Conservation (phyloP, 495 filamentous ascomycete species). For the Talaromyces stipitatus region DNA sequence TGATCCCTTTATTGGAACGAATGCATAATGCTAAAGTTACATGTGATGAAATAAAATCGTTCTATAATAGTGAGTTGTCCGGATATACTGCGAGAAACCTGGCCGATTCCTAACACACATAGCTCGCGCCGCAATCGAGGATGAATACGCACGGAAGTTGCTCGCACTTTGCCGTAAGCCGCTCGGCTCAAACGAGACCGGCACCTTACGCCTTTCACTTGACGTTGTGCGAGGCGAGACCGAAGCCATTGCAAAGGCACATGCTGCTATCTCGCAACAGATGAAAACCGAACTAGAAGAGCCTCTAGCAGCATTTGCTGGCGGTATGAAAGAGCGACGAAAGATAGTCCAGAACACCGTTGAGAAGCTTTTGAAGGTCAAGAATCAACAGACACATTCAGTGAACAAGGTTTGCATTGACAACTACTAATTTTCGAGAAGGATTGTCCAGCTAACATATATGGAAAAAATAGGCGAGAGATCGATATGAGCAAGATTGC, state of each 20-base stretch:
- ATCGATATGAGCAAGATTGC: slow-evolving; percentile 94
- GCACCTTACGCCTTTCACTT: slow-evolving; percentile 73
- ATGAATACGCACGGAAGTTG: slow-evolving; percentile 94
- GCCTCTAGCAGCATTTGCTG: slow-evolving; percentile 82
- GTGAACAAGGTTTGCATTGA: slow-evolving; percentile 73
- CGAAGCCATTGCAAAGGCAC: slow-evolving; percentile 90
- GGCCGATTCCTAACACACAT: slow-evolving; percentile 6
- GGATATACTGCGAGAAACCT: no score
- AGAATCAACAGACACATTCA: slow-evolving; percentile 79
- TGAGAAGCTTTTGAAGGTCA: slow-evolving; percentile 88
- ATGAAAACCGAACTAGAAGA: slow-evolving; percentile 99
- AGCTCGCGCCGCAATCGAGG: slow-evolving; percentile 92
- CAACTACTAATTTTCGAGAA: neutral
- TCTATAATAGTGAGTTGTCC: slow-evolving; percentile 64
- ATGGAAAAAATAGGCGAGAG: slow-evolving; percentile 55
- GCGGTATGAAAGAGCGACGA: slow-evolving; percentile 86
- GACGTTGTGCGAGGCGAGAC: slow-evolving; percentile 84
- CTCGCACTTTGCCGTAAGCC: slow-evolving; percentile 79
- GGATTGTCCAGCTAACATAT: neutral
- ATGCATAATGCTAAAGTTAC: slow-evolving; percentile 95
- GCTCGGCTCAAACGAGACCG: slow-evolving; percentile 80
- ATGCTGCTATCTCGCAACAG: slow-evolving; percentile 79
- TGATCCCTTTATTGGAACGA: slow-evolving; percentile 84
- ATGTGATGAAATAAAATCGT: slow-evolving; percentile 86
- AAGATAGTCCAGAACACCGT: slow-evolving; percentile 93